Conservation (phyloP, 2,329 filamentous ascomycete genomes). For the Botrytis paeoniae region DNA sequence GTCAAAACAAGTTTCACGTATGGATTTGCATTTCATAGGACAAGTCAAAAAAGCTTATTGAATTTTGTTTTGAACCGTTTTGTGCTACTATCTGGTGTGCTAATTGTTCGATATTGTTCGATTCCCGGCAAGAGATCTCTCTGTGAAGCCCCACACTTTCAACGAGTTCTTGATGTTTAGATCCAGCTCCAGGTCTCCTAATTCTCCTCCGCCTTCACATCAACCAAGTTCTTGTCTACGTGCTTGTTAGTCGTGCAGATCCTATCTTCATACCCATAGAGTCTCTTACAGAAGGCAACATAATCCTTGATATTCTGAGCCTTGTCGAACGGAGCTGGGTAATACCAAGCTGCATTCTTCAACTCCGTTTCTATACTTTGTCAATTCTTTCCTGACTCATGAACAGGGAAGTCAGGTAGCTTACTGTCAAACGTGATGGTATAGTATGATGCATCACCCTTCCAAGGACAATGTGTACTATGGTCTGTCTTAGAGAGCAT, state of each 20-base stretch:
- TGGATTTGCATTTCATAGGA: not conserved
- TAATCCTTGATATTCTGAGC: slow-evolving; percentile 44
- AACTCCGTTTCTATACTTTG: slow-evolving; percentile 37
- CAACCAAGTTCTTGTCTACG: slow-evolving; percentile 18
- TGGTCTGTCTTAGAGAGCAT: slow-evolving; percentile 43
- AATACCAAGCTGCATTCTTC: slow-evolving; percentile 48
- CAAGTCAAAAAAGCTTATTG: not conserved
- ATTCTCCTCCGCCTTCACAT: slow-evolving; percentile 8
- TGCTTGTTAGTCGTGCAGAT: not conserved
- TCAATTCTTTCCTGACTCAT: not conserved
- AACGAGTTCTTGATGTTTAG: not conserved
- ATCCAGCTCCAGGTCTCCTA: not conserved
- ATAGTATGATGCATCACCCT: slow-evolving; percentile 48
- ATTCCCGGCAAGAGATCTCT: not conserved
- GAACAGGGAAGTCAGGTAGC: not conserved
- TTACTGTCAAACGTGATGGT: slow-evolving; percentile 44
- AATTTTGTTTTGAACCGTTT: too few species aligned
- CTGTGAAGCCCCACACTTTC: too few species aligned
- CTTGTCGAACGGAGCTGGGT: slow-evolving; percentile 42
- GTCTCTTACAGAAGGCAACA: slow-evolving; percentile 47
- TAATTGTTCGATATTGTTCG: too few species aligned
- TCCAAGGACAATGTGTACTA: slow-evolving; percentile 46
- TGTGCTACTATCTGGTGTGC: not conserved
- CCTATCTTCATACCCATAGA: not conserved
- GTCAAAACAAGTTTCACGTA: not conserved